Evolutionary conservation across 768 basidiomycete species (phyloP).

Genomic region (Suillus ampliporus): DNA sequence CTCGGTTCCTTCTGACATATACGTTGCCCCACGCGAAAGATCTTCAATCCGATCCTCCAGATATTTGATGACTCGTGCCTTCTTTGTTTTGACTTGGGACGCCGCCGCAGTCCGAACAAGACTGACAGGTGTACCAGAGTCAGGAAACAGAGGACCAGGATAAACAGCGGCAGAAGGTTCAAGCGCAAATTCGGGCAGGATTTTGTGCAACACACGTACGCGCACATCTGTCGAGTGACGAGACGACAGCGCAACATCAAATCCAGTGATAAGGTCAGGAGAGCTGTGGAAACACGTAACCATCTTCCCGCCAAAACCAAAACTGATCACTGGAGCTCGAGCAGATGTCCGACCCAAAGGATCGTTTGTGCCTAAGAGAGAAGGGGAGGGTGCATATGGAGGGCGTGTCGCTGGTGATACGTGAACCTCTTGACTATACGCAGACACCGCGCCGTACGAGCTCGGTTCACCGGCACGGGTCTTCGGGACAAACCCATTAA

Average conservation of each 20-base stretch:
- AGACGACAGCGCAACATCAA: constrained; percentile 77
- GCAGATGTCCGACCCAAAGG: constrained; percentile 75
- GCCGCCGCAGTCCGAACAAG: constrained; percentile 68
- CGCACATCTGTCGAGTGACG: constrained; percentile 72
- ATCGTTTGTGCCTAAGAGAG: constrained; percentile 81
- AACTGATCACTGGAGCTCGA: constrained; percentile 80
- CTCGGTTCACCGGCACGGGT: constrained; percentile 25
- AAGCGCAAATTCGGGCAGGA: constrained; percentile 72
- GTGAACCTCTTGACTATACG: constrained; percentile 33
- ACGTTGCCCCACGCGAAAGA: constrained; percentile 76
- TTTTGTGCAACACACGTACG: constrained; percentile 67
- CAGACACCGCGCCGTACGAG: constrained; percentile 22
- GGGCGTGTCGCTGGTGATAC: constrained; percentile 46
- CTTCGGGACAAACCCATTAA: constrained; percentile 31
- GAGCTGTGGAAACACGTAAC: constrained; percentile 87
- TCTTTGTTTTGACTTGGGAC: constrained; percentile 80
- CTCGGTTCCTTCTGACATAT: constrained; percentile 60
- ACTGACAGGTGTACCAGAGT: constrained; percentile 67
- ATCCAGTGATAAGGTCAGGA: constrained; percentile 68
- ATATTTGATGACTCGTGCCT: constrained; percentile 76
- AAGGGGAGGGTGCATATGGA: constrained; percentile 85
- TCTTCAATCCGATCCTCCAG: constrained; percentile 78
- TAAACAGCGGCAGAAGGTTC: constrained; percentile 61
- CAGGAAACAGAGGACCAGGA: constrained; percentile 88
- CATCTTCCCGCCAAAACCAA: constrained; percentile 93